Evolutionary conservation across 2,329 filamentous ascomycete genomes (phyloP).

Genomic region (Chaetomiaceae sp.): DNA sequence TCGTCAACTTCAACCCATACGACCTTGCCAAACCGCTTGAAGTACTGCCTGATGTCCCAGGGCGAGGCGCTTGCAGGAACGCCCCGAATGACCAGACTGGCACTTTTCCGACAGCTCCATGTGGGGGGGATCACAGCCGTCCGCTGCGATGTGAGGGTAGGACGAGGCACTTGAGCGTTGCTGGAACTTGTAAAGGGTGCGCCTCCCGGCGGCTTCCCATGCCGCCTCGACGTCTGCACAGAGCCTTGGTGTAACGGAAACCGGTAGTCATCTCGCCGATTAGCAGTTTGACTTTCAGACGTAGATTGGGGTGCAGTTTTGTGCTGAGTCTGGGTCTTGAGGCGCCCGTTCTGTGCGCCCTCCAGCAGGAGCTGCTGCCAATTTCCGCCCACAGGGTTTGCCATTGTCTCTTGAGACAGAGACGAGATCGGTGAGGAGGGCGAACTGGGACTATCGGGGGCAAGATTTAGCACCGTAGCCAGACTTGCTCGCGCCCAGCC

Average conservation of each 20-base stretch:
- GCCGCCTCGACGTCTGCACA: not conserved
- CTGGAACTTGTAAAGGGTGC: not conserved
- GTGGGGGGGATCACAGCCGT: slow-evolving; percentile 5
- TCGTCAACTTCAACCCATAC: slow-evolving; percentile 51
- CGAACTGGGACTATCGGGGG: no score
- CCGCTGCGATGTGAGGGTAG: not conserved
- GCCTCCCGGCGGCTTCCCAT: not conserved
- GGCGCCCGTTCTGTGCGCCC: slow-evolving; percentile 3
- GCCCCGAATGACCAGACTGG: slow-evolving; percentile 26
- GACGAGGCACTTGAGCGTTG: not conserved
- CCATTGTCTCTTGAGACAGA: not conserved
- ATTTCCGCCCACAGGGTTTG: not conserved
- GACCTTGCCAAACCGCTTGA: slow-evolving; percentile 48
- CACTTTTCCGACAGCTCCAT: slow-evolving; percentile 13
- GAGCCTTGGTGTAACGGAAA: not conserved
- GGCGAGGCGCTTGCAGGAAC: slow-evolving; percentile 35
- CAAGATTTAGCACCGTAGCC: no score
- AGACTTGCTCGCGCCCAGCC: no score
- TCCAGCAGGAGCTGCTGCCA: slow-evolving; percentile 8
- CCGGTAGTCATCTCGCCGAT: not conserved
- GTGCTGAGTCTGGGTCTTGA: not conserved
- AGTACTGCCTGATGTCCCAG: slow-evolving; percentile 44
- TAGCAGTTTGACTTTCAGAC: not conserved
- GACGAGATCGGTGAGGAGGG: no score
- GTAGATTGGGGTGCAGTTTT: not conserved